Percentiles rank a stretch among this genome's conserved stretches.
Conservation (phyloP, 2,329 filamentous ascomycete genomes). For the Teratosphaeria destructans region DNA sequence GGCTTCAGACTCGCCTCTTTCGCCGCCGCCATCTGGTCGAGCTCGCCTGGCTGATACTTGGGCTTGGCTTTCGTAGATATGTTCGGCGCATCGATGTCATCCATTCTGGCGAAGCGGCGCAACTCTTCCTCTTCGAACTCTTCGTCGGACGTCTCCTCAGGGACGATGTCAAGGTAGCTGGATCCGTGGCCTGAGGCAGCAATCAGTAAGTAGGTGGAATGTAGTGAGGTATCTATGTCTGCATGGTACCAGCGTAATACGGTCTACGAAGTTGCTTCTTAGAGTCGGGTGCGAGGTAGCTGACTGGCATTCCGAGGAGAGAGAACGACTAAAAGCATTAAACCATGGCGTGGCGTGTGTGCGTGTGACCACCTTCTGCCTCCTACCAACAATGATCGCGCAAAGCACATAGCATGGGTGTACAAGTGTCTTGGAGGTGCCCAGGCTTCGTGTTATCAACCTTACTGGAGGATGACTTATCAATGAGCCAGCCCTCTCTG, state of each 20-base stretch:
- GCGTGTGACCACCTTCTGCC: background rate
- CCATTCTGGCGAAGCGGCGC: constrained; percentile 16
- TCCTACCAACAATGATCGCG: background rate
- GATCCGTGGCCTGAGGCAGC: constrained; percentile 13
- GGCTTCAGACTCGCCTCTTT: constrained; percentile 19
- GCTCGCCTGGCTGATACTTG: constrained; percentile 6
- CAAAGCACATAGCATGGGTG: background rate
- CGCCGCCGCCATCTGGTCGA: constrained; percentile 21
- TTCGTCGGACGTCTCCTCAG: constrained; percentile 10
- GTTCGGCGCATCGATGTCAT: constrained; percentile 14
- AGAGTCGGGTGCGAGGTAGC: background rate
- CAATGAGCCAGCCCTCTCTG: background rate
- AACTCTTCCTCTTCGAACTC: constrained; percentile 12
- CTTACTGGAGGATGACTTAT: background rate
- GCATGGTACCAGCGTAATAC: constrained; percentile 6
- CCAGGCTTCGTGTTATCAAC: background rate
- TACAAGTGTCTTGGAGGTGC: background rate
- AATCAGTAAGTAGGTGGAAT: constrained; percentile 5
- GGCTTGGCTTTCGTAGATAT: background rate
- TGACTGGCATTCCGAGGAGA: constrained; percentile 2
- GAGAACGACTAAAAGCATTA: background rate
- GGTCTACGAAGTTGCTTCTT: constrained; percentile 1
- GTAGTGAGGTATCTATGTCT: background rate
- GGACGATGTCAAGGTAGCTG: constrained; percentile 20
- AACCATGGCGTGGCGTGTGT: background rate